Base-by-base conservation (phyloP, 257 asterid genomes). In the Nicotiana obtusifolia region DNA sequence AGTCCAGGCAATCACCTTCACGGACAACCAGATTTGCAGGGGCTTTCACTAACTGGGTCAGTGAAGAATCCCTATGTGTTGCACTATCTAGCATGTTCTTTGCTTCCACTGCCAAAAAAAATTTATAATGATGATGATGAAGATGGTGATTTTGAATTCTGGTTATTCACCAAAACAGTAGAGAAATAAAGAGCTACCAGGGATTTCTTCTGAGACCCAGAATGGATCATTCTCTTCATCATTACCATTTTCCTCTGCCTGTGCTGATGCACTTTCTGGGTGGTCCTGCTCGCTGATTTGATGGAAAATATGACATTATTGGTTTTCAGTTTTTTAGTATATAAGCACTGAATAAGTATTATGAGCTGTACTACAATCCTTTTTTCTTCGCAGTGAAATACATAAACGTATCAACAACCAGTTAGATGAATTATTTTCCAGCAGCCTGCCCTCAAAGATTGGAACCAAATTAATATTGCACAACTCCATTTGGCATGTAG, bases 1-100 rank as follows among this genome's bases (percentile, higher is more conserved):
- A 84, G 83, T 95, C 98, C 80, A 95, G 88, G 89, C 98, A 93
- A 86, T 95, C 99, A 73, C 98, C 94, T 90, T 95, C 99, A 78
- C 92, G 95, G 69, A 95, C 97, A 53, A 93, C 98, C 54, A 95
- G 86, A 84, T 95, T 95, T 71, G 97, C 94, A 44, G 99, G 99
- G 84, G 99, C 91, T 65, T 91, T 89, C 82, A 88, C 89, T 53
- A 88, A 87, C 80, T 82, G 84, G 84, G 83, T 85, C 54, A 82
- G 87, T 19, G 82, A 82, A 28, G 82, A 66, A 82, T 88, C 95
- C 75, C 73, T 86, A 71, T 76, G 82, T 81, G 85, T 81, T 73
- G 89, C 66, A 67, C 80, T 69, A 75, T 95, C 98, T 71, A 92
- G 84, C 76, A 81, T 82, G 88, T 66, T 92, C 82, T 95, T 93